Percentiles rank a stretch among this genome's conserved stretches.
Evolutionary conservation across 2,329 filamentous ascomycete species (phyloP).

Genomic region (Emydomyces testavorans): DNA sequence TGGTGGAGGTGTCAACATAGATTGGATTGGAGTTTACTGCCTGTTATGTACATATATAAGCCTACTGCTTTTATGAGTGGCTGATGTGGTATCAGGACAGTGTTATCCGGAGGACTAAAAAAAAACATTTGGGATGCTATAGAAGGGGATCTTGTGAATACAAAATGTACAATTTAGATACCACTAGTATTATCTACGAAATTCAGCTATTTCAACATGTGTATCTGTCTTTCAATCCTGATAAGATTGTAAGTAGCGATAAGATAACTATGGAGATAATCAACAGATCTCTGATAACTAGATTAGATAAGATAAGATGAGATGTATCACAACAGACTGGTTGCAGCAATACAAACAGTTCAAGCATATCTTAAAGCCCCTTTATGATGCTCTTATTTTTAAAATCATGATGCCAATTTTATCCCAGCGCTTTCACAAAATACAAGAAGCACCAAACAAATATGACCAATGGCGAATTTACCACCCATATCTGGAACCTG

Average conservation of each 20-base stretch:
- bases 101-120: not conserved
- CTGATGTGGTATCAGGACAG: not conserved
- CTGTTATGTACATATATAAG: not conserved
- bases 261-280: not conserved
- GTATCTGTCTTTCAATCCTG: too few species aligned
- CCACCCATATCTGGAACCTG: conserved; percentile 77
- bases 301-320: conserved; percentile 2
- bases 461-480: conserved; percentile 23
- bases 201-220: too few species aligned
- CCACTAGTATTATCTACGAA: too few species aligned
- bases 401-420: too few species aligned
- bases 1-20: conserved; percentile 40
- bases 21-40: not conserved
- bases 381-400: too few species aligned
- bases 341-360: not conserved
- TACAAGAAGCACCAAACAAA: not conserved
- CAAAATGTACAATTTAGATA: too few species aligned
- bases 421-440: not conserved
- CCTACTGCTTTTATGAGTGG: not conserved
- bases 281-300: not conserved
- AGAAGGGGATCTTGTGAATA: too few species aligned
- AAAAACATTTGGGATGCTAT: not conserved
- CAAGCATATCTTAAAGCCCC: too few species aligned
- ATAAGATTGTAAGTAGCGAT: not conserved
- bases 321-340: not conserved